Evolutionary conservation across 441 rosid species (phyloP).

Genomic region (Syzygium syzygioides): DNA sequence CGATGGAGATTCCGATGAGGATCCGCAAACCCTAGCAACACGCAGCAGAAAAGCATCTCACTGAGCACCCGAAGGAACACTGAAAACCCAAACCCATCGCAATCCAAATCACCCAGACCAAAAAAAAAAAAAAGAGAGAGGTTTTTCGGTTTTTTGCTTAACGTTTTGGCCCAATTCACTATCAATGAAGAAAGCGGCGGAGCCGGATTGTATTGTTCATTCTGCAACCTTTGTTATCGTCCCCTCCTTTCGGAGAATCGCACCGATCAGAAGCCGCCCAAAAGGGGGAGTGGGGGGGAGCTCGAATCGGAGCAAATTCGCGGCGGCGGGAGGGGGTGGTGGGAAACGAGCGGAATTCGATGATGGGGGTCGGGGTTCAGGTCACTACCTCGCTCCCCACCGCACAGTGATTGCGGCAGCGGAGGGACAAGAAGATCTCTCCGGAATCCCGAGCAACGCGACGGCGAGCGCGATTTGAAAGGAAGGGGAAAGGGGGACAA

Average conservation of each 20-base stretch:
- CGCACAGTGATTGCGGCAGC: slow-evolving; percentile 31
- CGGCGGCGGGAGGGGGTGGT: background rate
- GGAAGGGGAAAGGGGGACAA: background rate
- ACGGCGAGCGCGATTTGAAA: background rate
- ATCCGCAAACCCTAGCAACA: background rate
- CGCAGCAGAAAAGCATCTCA: background rate
- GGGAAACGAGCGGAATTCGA: background rate
- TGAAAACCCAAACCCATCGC: background rate
- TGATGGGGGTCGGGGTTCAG: background rate
- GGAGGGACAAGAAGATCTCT: slow-evolving; percentile 35
- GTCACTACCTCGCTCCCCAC: slow-evolving; percentile 40
- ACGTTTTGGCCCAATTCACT: background rate
- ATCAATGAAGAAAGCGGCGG: background rate
- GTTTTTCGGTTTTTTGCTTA: no score
- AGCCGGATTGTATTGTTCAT: background rate
- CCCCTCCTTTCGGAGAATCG: slow-evolving; percentile 6
- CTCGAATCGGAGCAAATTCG: slow-evolving; percentile 20
- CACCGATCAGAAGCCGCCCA: slow-evolving; percentile 7
- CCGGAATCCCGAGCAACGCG: background rate
- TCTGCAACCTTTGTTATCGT: background rate
- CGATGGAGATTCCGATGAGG: background rate
- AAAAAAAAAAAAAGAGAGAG: background rate
- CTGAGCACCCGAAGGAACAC: background rate
- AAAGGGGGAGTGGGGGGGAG: background rate
- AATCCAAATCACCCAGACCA: background rate